Evolutionary conservation across 345 rosid species (phyloP).

Genomic region (Excoecaria agallocha): DNA sequence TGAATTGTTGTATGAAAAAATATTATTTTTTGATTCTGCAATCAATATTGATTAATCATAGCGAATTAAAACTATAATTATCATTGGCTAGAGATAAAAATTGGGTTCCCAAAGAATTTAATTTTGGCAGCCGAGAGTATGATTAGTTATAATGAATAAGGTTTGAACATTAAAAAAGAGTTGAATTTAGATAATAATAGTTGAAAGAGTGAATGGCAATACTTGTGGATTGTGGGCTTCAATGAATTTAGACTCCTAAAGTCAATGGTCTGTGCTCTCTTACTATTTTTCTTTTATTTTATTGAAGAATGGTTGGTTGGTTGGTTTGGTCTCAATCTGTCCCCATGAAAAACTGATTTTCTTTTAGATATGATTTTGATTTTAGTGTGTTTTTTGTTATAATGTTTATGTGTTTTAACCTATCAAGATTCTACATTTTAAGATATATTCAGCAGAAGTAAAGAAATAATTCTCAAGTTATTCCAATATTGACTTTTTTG

Average conservation of each 20-base stretch:
- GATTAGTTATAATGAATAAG: background rate
- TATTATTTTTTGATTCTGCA: no score
- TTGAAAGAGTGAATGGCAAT: background rate
- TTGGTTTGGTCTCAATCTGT: slow-evolving; percentile 2
- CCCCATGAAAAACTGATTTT: background rate
- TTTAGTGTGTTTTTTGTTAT: background rate
- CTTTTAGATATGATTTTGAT: no score
- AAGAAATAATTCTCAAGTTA: no score
- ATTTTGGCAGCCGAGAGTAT: slow-evolving; percentile 2
- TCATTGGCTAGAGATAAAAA: slow-evolving; percentile 1
- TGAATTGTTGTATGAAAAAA: no score
- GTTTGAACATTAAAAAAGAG: background rate
- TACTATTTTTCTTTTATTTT: background rate
- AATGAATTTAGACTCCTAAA: background rate
- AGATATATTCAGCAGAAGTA: no score
- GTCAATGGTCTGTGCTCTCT: background rate
- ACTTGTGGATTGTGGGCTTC: background rate
- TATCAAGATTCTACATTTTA: background rate
- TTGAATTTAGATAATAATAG: no score
- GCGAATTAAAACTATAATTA: background rate
- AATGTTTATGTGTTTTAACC: background rate
- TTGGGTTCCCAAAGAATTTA: background rate
- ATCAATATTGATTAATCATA: no score
- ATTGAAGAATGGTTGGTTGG: background rate
- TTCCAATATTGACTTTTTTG: no score